Percentiles rank a stretch among this genome's conserved stretches.
phyloP scores from a whole-genome alignment of 208 protist genomes.

The Leishmania martiniquensis region DNA sequence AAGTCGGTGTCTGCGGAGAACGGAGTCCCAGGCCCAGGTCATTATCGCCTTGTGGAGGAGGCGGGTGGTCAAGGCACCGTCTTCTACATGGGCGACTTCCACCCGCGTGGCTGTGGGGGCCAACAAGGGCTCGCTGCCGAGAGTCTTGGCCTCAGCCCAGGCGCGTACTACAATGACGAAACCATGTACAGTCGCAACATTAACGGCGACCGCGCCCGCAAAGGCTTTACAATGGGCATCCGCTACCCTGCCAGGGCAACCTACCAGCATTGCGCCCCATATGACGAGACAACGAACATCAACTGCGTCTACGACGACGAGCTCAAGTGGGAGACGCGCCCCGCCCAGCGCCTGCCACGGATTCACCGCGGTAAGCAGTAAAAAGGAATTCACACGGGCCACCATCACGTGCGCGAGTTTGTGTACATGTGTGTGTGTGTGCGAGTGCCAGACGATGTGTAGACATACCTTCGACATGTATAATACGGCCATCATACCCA shows the following conservation, averaged over 20 bases:
- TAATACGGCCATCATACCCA: background rate
- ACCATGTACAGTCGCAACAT: slow-evolving; percentile 59
- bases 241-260: slow-evolving; percentile 80
- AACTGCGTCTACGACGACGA: slow-evolving; percentile 85
- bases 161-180: slow-evolving; percentile 59
- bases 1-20: slow-evolving; percentile 34
- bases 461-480: background rate
- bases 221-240: slow-evolving; percentile 75
- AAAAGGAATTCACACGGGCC: background rate
- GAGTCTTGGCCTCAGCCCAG: slow-evolving; percentile 35
- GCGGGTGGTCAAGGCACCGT: slow-evolving; percentile 30
- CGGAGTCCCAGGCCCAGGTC: slow-evolving; percentile 60
- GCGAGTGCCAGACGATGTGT: background rate
- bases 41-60: slow-evolving; percentile 43
- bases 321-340: slow-evolving; percentile 54
- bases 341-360: slow-evolving; percentile 27
- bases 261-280: slow-evolving; percentile 67
- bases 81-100: slow-evolving; percentile 84
- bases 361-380: slow-evolving; percentile 10
- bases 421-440: background rate
- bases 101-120: slow-evolving; percentile 32
- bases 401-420: background rate
- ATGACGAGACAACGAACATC: slow-evolving; percentile 75
- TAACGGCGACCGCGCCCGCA: slow-evolving; percentile 39
- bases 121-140: slow-evolving; percentile 17